Percentiles rank a stretch among this genome's conserved stretches.
phyloP scores from a whole-genome alignment of 345 rosid species.

The Hypericum perforatum region DNA sequence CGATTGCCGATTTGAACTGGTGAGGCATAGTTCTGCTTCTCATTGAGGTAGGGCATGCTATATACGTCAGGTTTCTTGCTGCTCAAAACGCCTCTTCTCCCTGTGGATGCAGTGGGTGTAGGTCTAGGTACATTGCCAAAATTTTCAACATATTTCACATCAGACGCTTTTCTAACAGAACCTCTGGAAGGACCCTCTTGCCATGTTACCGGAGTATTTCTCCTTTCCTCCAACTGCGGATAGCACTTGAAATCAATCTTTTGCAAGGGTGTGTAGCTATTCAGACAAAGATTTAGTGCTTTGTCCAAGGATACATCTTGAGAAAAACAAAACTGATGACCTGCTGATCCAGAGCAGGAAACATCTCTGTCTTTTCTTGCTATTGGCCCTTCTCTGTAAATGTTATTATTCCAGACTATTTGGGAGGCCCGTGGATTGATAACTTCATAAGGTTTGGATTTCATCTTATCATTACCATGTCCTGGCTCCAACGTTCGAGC shows the following conservation, averaged over 20 bases:
- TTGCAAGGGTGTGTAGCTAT: slow-evolving; percentile 27
- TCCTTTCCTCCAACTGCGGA: slow-evolving; percentile 24
- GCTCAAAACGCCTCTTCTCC: slow-evolving; percentile 26
- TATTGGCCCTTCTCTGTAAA: slow-evolving; percentile 23
- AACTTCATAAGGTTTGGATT: slow-evolving; percentile 31
- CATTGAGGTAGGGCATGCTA: slow-evolving; percentile 23
- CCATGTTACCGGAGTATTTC: slow-evolving; percentile 15
- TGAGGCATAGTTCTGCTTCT: slow-evolving; percentile 24
- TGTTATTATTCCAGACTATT: slow-evolving; percentile 22
- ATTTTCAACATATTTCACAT: slow-evolving; percentile 23
- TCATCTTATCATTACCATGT: slow-evolving; percentile 33
- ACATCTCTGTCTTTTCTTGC: slow-evolving; percentile 23
- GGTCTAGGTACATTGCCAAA: slow-evolving; percentile 27
- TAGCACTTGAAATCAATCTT: slow-evolving; percentile 21
- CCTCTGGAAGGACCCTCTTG: slow-evolving; percentile 19
- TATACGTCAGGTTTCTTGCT: slow-evolving; percentile 14
- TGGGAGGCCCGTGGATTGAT: slow-evolving; percentile 25
- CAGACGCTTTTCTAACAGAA: slow-evolving; percentile 28
- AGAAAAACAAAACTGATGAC: slow-evolving; percentile 22
- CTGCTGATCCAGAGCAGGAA: slow-evolving; percentile 13
- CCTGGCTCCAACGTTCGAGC: slow-evolving; percentile 32
- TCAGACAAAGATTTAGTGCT: slow-evolving; percentile 34
- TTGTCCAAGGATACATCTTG: slow-evolving; percentile 29
- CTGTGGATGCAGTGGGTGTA: slow-evolving; percentile 23
- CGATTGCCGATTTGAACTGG: slow-evolving; percentile 28